Evolutionary conservation across 768 basidiomycete species (phyloP).

Genomic region (Amanita exitialis): DNA sequence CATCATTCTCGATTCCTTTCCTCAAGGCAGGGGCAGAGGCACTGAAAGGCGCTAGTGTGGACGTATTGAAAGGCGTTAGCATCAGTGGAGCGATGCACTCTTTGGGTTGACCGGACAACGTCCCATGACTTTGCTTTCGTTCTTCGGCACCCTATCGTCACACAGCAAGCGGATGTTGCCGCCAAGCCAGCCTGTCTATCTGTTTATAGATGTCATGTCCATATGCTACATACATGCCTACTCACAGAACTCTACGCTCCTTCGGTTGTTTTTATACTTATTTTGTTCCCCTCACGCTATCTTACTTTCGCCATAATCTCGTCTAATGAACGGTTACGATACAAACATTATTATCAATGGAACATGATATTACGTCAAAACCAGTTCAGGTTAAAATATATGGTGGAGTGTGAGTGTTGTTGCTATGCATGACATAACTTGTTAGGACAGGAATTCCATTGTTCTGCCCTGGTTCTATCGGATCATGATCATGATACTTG

Average conservation of each 20-base stretch:
- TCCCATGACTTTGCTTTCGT: not conserved
- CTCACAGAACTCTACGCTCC: no score
- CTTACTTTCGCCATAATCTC: not conserved
- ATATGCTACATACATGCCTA: no score
- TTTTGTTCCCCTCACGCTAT: not conserved
- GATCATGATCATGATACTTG: no score
- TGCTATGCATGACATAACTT: no score
- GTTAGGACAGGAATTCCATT: no score
- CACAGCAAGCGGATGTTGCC: not conserved
- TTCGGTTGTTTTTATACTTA: not conserved
- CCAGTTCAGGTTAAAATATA: no score
- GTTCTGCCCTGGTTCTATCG: no score
- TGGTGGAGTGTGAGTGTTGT: no score
- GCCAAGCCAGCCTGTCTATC: not conserved
- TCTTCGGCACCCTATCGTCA: not conserved
- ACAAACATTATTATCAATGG: not conserved
- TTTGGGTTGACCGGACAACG: not conserved
- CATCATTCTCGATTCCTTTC: slow-evolving; percentile 22
- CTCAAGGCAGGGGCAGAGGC: slow-evolving; percentile 25
- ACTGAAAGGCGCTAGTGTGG: slow-evolving; percentile 24
- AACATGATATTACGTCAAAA: not conserved
- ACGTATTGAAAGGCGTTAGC: slow-evolving; percentile 35
- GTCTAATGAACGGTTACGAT: not conserved
- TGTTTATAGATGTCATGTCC: not conserved
- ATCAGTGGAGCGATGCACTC: not conserved